Percentiles rank a stretch among this genome's conserved stretches.
Conservation (phyloP, 176 grass and related monocot species). For the Pontederia paniculata region DNA sequence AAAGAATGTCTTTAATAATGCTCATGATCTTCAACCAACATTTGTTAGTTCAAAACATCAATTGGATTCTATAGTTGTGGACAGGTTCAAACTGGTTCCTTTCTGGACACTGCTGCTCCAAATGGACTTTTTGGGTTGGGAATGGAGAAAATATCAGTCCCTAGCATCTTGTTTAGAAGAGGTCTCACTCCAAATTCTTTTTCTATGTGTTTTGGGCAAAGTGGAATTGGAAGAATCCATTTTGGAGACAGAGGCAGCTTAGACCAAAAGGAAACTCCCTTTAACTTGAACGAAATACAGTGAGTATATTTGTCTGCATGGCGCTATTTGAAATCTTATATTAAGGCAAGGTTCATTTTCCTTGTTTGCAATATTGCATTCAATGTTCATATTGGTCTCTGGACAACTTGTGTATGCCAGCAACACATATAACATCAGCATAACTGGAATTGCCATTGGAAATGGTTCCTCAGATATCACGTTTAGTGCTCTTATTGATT, state of each 20-base stretch:
- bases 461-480: slow-evolving; percentile 25
- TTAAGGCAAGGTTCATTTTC: no score
- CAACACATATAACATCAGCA: slow-evolving; percentile 20
- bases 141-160: slow-evolving; percentile 50
- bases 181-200: slow-evolving; percentile 58
- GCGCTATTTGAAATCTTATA: no score
- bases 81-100: slow-evolving; percentile 60
- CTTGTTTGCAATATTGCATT: no score
- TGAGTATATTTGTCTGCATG: no score
- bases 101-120: slow-evolving; percentile 58
- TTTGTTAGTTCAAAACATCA: not conserved
- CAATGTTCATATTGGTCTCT: not conserved
- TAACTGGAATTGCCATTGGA: slow-evolving; percentile 38
- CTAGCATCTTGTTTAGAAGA: slow-evolving; percentile 52
- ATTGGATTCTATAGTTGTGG: slow-evolving; percentile 37
- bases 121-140: slow-evolving; percentile 74
- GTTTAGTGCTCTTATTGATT: slow-evolving; percentile 60
- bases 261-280: slow-evolving; percentile 60
- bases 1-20: not conserved
- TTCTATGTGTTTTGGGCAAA: slow-evolving; percentile 75
- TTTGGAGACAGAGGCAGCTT: slow-evolving; percentile 69
- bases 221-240: slow-evolving; percentile 64
- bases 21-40: not conserved
- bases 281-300: not conserved
- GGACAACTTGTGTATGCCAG: slow-evolving; percentile 15